A percentile compares a stretch with the other conserved stretches of the same genome.
Evolutionary conservation across 2,329 filamentous ascomycete genomes (phyloP).

Genomic region (Apiospora rasikravindrae): DNA sequence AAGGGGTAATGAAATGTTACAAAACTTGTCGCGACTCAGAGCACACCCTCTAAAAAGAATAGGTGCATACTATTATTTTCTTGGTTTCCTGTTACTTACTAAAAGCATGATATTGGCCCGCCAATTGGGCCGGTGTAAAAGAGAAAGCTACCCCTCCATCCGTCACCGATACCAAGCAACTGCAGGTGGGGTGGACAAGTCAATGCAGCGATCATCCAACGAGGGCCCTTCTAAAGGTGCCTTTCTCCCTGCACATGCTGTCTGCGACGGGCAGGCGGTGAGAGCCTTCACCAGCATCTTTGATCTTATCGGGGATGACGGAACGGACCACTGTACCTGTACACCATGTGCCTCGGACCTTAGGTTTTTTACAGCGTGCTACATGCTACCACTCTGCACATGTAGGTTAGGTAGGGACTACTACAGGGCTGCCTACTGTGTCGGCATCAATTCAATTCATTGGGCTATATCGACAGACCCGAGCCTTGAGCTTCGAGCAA

Average conservation of each 20-base stretch:
- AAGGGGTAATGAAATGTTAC: neutral
- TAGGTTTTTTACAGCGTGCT: neutral
- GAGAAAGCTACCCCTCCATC: conserved; percentile 13
- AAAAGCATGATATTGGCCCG: neutral
- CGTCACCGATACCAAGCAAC: neutral
- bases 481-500: neutral
- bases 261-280: neutral
- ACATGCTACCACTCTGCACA: neutral
- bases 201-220: neutral
- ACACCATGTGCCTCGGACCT: neutral
- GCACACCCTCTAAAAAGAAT: neutral
- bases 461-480: neutral
- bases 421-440: neutral
- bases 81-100: neutral
- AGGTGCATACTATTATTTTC: neutral
- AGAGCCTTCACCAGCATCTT: neutral
- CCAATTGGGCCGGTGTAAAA: neutral
- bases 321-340: neutral
- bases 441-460: neutral
- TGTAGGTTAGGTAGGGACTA: too few species aligned
- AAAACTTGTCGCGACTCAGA: conserved; percentile 4
- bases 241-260: neutral
- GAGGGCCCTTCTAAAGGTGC: neutral
- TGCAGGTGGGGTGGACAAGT: neutral
- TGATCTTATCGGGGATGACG: neutral